Evolutionary conservation across 257 asterid species (phyloP), one percentile per base, ranked within the genome.

Genomic region (Penstemon newberryi): DNA sequence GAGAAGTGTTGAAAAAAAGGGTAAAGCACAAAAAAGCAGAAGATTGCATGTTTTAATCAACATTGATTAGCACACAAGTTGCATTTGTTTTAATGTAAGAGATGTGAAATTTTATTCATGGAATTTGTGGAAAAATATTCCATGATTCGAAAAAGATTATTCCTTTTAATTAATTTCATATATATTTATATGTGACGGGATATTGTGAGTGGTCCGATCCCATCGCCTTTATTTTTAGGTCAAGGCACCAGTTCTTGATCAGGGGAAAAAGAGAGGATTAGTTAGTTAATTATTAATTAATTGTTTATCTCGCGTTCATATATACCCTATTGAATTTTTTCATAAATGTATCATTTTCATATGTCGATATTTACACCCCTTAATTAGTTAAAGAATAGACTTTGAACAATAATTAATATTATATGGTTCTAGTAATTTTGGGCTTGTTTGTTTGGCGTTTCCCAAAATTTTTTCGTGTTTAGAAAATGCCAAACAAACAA

Each of bases 141-240:
- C n/a, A 8, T 73, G 4, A 36, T 54, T 73, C 61, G 36, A 8
- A 73, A 77, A 77, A 60, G 70, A 70, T 76, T 65, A 60, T 76
- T 71, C 77, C 70, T 60, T 42, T 9, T 49, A 49, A 25, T 62
- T 56, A 53, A 59, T 46, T 62, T 67, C 11, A 18, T 39, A 19
- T 52, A 60, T 39, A 12, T 49, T 52, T 9, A 38, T 71, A 66
- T 47, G 53, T 25, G 68, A 40, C 15, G 47, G 47, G 59, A 9
- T 49, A 25, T 25, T 39, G 37, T 45, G 59, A 66, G 69, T 19
- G 62, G 38, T 8, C 65, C n/a, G 54, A 51, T 69, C 62, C 19
- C 50, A 63, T 46, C 18, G 39, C 11, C 51, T 70, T 39, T 72
- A 25, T 37, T 42, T 7, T 59, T 33, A 41, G 74, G 78, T 77